Percentiles rank a stretch among this genome's conserved stretches.
Conservation (phyloP, 1,284 basidiomycete species). For the Malassezia obtusa region DNA sequence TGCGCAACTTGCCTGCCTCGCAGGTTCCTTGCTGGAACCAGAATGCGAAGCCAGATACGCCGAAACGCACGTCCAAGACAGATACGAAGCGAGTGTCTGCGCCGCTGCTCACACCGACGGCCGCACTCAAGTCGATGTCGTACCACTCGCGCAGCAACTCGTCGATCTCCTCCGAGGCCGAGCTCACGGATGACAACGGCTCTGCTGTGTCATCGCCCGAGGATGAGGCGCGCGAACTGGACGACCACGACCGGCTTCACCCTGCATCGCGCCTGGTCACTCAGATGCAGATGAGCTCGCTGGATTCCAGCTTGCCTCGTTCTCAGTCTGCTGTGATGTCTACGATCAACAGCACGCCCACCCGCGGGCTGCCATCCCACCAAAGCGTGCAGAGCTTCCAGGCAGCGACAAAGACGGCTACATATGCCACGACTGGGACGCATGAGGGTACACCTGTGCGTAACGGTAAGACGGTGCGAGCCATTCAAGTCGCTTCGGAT, state of each 20-base stretch:
- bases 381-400: not conserved
- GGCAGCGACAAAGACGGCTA: not conserved
- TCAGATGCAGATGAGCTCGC: slow-evolving; percentile 25
- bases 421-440: not conserved
- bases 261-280: slow-evolving; percentile 24
- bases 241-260: slow-evolving; percentile 26
- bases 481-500: slow-evolving; percentile 6
- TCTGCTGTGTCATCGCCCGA: slow-evolving; percentile 40
- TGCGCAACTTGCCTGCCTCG: slow-evolving; percentile 37
- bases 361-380: slow-evolving; percentile 1
- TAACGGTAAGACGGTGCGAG: slow-evolving; percentile 8
- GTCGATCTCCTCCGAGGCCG: slow-evolving; percentile 36
- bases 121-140: slow-evolving; percentile 13
- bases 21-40: slow-evolving; percentile 45
- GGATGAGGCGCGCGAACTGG: slow-evolving; percentile 36
- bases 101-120: slow-evolving; percentile 13
- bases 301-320: slow-evolving; percentile 14
- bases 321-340: slow-evolving; percentile 11
- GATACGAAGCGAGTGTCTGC: not conserved
- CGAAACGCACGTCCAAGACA: not conserved
- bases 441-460: slow-evolving; percentile 7
- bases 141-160: slow-evolving; percentile 21
- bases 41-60: slow-evolving; percentile 20
- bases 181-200: slow-evolving; percentile 45
- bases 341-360: slow-evolving; percentile 22